Evolutionary conservation across 331 rosid species (phyloP).

Genomic region (Acacia concinna): DNA sequence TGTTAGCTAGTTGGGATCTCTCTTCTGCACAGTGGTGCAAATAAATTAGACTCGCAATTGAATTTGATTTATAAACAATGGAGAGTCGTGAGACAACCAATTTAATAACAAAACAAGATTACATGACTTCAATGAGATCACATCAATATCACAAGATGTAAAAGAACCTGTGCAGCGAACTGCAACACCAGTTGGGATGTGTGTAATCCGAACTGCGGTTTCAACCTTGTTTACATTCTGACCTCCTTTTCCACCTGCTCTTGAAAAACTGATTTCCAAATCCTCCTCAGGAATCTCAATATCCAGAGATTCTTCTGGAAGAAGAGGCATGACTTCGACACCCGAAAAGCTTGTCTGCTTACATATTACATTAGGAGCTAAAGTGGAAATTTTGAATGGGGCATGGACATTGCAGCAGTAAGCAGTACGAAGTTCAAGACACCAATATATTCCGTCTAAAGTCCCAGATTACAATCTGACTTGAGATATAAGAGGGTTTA

Average conservation of each 20-base stretch:
- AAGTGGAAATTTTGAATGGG: not conserved
- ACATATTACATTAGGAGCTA: constrained; percentile 28
- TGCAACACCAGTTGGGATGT: constrained; percentile 90
- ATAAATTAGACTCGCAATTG: constrained; percentile 18
- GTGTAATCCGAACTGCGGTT: constrained; percentile 96
- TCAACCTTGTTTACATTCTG: constrained; percentile 97
- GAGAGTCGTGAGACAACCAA: not conserved
- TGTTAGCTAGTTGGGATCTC: constrained; percentile 91
- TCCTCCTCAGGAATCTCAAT: constrained; percentile 97
- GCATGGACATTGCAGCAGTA: not conserved
- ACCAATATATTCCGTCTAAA: not conserved
- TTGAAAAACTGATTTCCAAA: constrained; percentile 78
- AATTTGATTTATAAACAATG: not conserved
- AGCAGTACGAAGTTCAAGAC: not conserved
- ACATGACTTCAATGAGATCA: not conserved
- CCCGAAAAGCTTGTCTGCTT: constrained; percentile 95
- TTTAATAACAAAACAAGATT: constrained; percentile 6
- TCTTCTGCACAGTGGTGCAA: constrained; percentile 64
- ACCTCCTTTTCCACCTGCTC: constrained; percentile 99
- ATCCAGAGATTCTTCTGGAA: constrained; percentile 80
- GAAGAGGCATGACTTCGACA: constrained; percentile 94
- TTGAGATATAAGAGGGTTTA: constrained; percentile 9
- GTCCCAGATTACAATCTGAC: constrained; percentile 16
- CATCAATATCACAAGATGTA: constrained; percentile 9
- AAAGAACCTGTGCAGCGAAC: constrained; percentile 87